Conservation (phyloP, 768 basidiomycete species). For the Steccherinum ochraceum region DNA sequence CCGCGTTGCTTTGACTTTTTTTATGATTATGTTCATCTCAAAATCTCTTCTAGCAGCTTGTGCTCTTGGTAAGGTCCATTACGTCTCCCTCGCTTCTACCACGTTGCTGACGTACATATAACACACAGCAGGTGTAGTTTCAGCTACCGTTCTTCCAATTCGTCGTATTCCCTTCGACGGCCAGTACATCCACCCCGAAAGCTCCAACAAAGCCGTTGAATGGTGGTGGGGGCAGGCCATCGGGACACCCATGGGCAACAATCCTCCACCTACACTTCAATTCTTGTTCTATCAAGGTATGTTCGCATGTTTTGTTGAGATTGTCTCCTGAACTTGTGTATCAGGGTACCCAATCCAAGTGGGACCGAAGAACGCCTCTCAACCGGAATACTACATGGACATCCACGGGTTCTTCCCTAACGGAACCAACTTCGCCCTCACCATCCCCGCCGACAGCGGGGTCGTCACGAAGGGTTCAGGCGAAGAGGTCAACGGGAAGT, state of each 20-base stretch:
- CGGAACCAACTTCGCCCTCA: slow-evolving; percentile 14
- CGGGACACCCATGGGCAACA: slow-evolving; percentile 4
- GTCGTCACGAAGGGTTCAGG: slow-evolving; percentile 9
- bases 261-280: slow-evolving; percentile 14
- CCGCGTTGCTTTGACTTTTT: no score
- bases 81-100: no score
- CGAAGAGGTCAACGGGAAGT: slow-evolving; percentile 13
- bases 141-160: no score
- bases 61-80: no score
- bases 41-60: no score
- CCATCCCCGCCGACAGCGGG: slow-evolving; percentile 12
- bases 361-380: not conserved
- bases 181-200: no score
- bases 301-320: not conserved
- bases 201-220: no score
- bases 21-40: no score
- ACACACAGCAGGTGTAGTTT: no score
- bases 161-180: no score
- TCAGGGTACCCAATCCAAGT: slow-evolving; percentile 6
- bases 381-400: slow-evolving; percentile 11
- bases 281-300: slow-evolving; percentile 18
- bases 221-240: slow-evolving; percentile 21
- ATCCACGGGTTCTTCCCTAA: slow-evolving; percentile 17
- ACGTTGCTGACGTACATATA: no score
- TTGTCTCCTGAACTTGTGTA: not conserved